Percentiles rank a stretch among this genome's conserved stretches.
Evolutionary conservation across 1,284 basidiomycete species (phyloP).

Genomic region (Porodaedalea pini): DNA sequence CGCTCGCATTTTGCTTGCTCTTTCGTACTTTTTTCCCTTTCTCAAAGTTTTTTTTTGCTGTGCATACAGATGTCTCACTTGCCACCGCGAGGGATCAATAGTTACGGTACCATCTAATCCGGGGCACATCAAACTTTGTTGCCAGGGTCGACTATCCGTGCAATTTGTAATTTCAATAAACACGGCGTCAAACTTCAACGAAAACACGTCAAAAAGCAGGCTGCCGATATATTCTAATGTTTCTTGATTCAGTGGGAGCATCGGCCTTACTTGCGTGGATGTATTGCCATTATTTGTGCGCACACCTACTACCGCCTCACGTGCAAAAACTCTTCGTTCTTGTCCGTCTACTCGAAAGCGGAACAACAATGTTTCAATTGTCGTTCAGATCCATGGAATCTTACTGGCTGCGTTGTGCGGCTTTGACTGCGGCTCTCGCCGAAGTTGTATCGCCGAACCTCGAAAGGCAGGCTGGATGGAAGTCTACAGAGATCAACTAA

Average conservation of each 20-base stretch:
- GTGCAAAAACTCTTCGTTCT: neutral
- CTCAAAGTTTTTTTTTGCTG: too few relatives aligned
- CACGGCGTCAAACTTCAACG: too few relatives aligned
- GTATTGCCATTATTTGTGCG: neutral
- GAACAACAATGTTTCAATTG: neutral
- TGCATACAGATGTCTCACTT: too few relatives aligned
- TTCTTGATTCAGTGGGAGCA: neutral
- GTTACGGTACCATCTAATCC: too few relatives aligned
- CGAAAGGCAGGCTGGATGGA: neutral
- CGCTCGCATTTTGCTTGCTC: too few relatives aligned
- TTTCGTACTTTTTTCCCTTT: too few relatives aligned
- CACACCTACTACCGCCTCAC: neutral
- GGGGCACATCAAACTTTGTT: too few relatives aligned
- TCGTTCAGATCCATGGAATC: neutral
- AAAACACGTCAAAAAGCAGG: too few relatives aligned
- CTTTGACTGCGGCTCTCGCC: neutral
- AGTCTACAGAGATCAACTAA: neutral
- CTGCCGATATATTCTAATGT: neutral
- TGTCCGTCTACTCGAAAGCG: neutral
- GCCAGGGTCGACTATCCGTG: too few relatives aligned
- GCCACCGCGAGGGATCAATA: too few relatives aligned
- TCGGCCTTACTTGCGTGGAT: neutral
- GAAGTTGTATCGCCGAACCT: neutral
- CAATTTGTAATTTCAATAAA: too few relatives aligned
- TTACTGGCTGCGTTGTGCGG: neutral